Evolutionary conservation across 2,329 filamentous ascomycete species (phyloP).

Genomic region (Teratosphaeria gauchensis): DNA sequence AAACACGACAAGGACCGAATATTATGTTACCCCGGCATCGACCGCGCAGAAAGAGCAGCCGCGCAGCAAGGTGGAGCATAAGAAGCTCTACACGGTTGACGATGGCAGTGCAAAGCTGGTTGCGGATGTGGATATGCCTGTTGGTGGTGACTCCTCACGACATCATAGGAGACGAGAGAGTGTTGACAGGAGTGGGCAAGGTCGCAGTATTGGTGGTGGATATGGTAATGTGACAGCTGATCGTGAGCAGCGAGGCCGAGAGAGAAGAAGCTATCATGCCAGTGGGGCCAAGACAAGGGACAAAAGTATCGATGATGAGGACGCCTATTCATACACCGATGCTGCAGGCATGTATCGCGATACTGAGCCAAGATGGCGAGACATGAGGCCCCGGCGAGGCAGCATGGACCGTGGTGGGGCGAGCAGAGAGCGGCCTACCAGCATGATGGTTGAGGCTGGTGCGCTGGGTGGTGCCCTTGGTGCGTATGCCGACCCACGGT

Average conservation of each 20-base stretch:
- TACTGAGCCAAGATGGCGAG: slow-evolving; percentile 39
- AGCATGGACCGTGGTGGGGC: slow-evolving; percentile 33
- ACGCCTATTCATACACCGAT: slow-evolving; percentile 41
- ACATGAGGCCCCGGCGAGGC: slow-evolving; percentile 30
- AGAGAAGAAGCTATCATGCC: slow-evolving; percentile 21
- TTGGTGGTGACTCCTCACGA: slow-evolving; percentile 27
- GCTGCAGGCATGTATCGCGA: slow-evolving; percentile 41
- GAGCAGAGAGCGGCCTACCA: slow-evolving; percentile 35
- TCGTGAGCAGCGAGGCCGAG: slow-evolving; percentile 17
- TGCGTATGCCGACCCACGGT: slow-evolving; percentile 18
- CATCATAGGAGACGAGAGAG: slow-evolving; percentile 27
- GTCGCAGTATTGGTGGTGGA: slow-evolving; percentile 8
- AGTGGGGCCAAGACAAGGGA: slow-evolving; percentile 12
- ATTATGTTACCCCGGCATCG: slow-evolving; percentile 30
- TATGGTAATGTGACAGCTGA: neutral
- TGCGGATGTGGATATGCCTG: slow-evolving; percentile 29
- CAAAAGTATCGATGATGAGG: slow-evolving; percentile 30
- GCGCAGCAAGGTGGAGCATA: slow-evolving; percentile 26
- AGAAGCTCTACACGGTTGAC: slow-evolving; percentile 41
- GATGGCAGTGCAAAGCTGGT: slow-evolving; percentile 30
- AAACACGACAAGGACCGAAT: slow-evolving; percentile 12
- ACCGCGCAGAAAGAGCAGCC: slow-evolving; percentile 16
- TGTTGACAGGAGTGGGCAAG: slow-evolving; percentile 18
- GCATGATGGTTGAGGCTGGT: slow-evolving; percentile 10
- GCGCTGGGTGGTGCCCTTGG: slow-evolving; percentile 26